Evolutionary conservation across 2,329 filamentous ascomycete genomes (phyloP), one percentile per base, ranked within the genome.

Genomic region (Fusarium ambrosium): DNA sequence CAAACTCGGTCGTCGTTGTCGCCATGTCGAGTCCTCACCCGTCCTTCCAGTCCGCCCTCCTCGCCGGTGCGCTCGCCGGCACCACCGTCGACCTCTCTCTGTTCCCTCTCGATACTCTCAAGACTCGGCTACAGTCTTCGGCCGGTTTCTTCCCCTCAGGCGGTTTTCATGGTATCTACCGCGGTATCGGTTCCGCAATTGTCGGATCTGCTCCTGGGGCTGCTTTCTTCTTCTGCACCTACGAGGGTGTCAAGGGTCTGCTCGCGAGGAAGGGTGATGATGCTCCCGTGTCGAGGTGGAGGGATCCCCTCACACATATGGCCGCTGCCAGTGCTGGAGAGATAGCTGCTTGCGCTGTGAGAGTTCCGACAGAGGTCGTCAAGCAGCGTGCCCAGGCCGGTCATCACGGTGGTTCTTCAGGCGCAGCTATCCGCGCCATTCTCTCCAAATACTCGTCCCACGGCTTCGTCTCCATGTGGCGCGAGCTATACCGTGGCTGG

Each of bases 71-170:
- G 80, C 87, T 98, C 76, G 97, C 97, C 77, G 97, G 97, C 81
- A 97, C 97, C 58, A 97, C 95, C 16, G 97, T 98, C 84, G 97
- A 99, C 89, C 92, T 98, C 80, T 95, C 95, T 66, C 94, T 99
- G 81, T 99, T 94, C 87, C 97, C 97, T 1, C 95, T 99, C 88
- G 97, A 99, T 89, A 99, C 97, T 0, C 92, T 99, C 81, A 99
- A 99, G 86, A 99, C 97, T 51, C 95, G 97, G 18, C 94, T 99
- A 8, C 97, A 99, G 86, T 95, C 95, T 73, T 90, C 90, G 58
- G 82, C 88, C 66, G 92, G 93, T 82, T 95, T 98, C 87, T 91
- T 94, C 80, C 88, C 93, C 66, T 92, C 92, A 4, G 96, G 97
- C 81, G 96, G 96, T 80, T 95, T 98, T 88, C 89, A 89, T 60